Conservation (phyloP, 352 stramenopile species). For the Globisporangium cystogenes region DNA sequence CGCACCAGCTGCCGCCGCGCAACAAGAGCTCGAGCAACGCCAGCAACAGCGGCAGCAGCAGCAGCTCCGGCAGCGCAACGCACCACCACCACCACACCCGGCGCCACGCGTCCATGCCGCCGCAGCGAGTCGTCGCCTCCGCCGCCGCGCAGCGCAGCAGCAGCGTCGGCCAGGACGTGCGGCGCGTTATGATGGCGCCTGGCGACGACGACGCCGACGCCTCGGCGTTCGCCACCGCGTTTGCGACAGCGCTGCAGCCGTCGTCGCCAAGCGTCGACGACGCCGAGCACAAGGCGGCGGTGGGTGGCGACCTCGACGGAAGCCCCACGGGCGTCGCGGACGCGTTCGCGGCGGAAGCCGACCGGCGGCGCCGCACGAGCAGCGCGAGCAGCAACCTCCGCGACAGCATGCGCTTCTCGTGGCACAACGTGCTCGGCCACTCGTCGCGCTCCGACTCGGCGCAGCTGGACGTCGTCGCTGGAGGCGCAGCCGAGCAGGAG, state of each 20-base stretch:
- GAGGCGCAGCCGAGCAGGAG: neutral
- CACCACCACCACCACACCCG: neutral
- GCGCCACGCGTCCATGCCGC: conserved; percentile 10
- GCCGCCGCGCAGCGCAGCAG: conserved; percentile 7
- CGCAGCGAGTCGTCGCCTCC: neutral
- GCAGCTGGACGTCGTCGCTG: neutral
- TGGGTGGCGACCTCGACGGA: conserved; percentile 4
- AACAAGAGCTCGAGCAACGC: conserved; percentile 4
- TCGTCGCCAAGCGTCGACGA: conserved; percentile 3
- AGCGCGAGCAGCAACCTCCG: conserved; percentile 27
- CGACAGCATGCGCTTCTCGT: conserved; percentile 50
- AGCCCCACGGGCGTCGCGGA: neutral
- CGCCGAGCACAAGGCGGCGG: conserved; percentile 2
- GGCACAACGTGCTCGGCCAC: conserved; percentile 48
- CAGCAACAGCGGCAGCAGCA: conserved; percentile 5
- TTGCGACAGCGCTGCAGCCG: conserved; percentile 14
- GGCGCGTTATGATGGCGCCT: neutral
- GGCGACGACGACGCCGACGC: conserved; percentile 2
- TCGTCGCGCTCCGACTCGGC: conserved; percentile 33
- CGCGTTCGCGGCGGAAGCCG: neutral
- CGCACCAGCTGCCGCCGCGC: neutral
- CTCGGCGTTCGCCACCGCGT: conserved; percentile 12
- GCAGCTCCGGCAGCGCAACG: neutral
- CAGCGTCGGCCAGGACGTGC: conserved; percentile 4
- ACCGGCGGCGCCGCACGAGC: neutral